A percentile compares a stretch with the other conserved stretches of the same genome.
These are phyloP conservation scores for Coemansia asiatica DNA, from an alignment of 192 early-diverging fungal genomes.

Conservation along the genomic window DNA sequence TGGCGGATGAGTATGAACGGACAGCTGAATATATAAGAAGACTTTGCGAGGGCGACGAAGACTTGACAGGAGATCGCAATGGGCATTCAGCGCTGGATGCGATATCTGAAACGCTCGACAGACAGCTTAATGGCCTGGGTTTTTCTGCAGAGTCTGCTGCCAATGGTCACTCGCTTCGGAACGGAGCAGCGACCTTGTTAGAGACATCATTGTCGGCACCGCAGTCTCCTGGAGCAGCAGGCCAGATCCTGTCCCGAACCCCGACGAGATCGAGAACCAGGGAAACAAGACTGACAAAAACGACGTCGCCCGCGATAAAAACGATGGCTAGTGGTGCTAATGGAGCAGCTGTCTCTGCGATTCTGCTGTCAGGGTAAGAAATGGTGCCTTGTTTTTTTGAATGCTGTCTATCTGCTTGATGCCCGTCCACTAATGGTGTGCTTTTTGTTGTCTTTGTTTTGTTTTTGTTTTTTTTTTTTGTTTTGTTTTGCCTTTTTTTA, in stretches of 20 bases:
- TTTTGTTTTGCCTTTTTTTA: slow-evolving; percentile 6
- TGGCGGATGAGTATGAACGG: slow-evolving; percentile 29
- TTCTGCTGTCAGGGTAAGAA: background rate
- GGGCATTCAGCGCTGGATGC: background rate
- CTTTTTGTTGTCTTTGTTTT: background rate
- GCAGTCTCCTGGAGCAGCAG: background rate
- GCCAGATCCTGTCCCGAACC: background rate
- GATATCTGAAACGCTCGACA: background rate
- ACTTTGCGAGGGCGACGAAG: slow-evolving; percentile 37
- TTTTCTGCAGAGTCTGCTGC: background rate
- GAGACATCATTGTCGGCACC: background rate
- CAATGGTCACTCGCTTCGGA: background rate
- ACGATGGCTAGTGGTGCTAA: background rate
- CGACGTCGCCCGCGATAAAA: background rate
- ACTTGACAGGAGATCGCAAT: background rate
- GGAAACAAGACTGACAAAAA: background rate
- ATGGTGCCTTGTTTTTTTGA: no score
- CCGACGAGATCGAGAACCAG: background rate
- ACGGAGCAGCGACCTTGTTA: background rate
- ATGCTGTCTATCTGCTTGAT: no score
- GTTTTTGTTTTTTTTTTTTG: slow-evolving; percentile 14
- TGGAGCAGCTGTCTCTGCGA: background rate
- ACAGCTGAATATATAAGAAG: slow-evolving; percentile 38
- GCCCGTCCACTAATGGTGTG: no score
- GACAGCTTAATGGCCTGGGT: background rate